Percentiles rank a stretch among this genome's conserved stretches.
Evolutionary conservation across 2,329 filamentous ascomycete genomes (phyloP).

Genomic region (Pyrenophora graminea): DNA sequence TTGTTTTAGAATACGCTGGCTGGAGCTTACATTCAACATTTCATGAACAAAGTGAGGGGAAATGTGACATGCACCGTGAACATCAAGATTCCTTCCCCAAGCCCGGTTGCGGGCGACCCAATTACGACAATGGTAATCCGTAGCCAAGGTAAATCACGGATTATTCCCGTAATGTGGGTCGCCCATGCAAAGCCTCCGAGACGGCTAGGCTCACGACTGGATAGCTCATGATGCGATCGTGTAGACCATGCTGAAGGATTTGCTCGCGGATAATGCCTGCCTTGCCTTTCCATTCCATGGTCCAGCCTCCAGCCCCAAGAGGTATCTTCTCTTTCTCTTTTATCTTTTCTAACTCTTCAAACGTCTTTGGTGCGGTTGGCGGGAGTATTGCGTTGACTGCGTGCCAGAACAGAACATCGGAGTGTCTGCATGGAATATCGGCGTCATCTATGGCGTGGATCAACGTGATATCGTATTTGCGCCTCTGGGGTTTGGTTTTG

Average conservation of each 20-base stretch:
- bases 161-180: no score
- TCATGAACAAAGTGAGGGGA: no score
- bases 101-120: no score
- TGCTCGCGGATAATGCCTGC: slow-evolving; percentile 59
- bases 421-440: slow-evolving; percentile 58
- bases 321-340: slow-evolving; percentile 49
- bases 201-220: slow-evolving; percentile 59
- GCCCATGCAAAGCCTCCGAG: slow-evolving; percentile 41
- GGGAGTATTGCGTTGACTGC: slow-evolving; percentile 56
- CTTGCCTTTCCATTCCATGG: slow-evolving; percentile 53
- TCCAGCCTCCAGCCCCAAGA: slow-evolving; percentile 56
- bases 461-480: slow-evolving; percentile 53
- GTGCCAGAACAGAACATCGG: slow-evolving; percentile 58
- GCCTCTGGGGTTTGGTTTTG: slow-evolving; percentile 38
- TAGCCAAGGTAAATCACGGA: no score
- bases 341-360: slow-evolving; percentile 52
- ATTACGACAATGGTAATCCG: no score
- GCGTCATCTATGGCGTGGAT: slow-evolving; percentile 59
- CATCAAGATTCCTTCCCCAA: no score
- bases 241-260: slow-evolving; percentile 60
- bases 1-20: no score
- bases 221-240: slow-evolving; percentile 64
- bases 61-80: no score
- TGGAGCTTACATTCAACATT: no score
- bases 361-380: slow-evolving; percentile 40